A percentile compares a stretch with the other conserved stretches of the same genome.
Conservation (phyloP, 768 basidiomycete species). For the Russula abietina region DNA sequence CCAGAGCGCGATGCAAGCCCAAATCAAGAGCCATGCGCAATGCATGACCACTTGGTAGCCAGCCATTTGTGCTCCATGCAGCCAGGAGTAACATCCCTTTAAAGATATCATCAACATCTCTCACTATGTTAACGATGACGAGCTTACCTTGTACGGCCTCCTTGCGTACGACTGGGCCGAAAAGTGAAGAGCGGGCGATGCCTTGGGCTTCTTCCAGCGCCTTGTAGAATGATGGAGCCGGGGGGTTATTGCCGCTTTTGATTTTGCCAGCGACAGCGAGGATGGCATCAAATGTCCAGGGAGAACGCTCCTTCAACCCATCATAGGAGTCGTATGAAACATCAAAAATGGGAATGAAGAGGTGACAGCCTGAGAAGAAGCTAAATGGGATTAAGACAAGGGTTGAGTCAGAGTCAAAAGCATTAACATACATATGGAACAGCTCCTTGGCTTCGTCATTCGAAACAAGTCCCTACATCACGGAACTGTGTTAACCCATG, state of each 20-base stretch:
- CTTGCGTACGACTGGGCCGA: slow-evolving; percentile 89
- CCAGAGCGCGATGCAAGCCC: slow-evolving; percentile 85
- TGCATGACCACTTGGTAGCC: slow-evolving; percentile 92
- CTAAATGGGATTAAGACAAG: slow-evolving; percentile 38
- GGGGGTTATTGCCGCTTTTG: slow-evolving; percentile 80
- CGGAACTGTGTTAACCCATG: background rate
- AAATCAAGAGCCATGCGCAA: slow-evolving; percentile 95
- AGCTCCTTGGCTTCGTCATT: slow-evolving; percentile 85
- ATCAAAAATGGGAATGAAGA: slow-evolving; percentile 95
- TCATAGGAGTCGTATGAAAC: slow-evolving; percentile 91
- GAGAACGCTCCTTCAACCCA: slow-evolving; percentile 83
- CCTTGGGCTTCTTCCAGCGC: slow-evolving; percentile 94
- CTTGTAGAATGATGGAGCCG: slow-evolving; percentile 81
- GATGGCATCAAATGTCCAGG: slow-evolving; percentile 94
- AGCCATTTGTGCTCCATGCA: slow-evolving; percentile 92
- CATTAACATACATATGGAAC: slow-evolving; percentile 69
- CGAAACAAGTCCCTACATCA: slow-evolving; percentile 67
- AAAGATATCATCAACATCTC: background rate
- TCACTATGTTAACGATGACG: background rate
- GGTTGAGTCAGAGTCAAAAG: slow-evolving; percentile 7
- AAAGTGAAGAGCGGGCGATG: slow-evolving; percentile 88
- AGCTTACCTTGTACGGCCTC: slow-evolving; percentile 84
- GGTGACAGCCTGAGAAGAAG: slow-evolving; percentile 93
- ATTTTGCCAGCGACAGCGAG: slow-evolving; percentile 91
- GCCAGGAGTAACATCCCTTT: slow-evolving; percentile 86